Evolutionary conservation across 345 rosid species (phyloP), one percentile per base, ranked within the genome.

Genomic region (Melastoma malabathricum): DNA sequence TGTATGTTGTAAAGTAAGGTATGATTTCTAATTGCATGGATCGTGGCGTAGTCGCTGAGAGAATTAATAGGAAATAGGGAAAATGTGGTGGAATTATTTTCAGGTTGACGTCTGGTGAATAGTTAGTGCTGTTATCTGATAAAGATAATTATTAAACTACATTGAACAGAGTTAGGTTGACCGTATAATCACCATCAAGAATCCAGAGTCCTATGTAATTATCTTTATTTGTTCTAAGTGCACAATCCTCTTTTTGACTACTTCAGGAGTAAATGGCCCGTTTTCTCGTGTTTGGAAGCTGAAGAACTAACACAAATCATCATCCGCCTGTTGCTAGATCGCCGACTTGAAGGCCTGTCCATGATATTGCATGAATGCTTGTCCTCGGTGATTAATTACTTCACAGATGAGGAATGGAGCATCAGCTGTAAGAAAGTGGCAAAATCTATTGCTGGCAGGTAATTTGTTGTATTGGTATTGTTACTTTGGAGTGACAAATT

Each of bases 371-470:
- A 67, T 45, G 72, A 81, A 44, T 74, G 82, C 56, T 22, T 82
- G 68, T 52, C 43, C 44, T 81, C 84, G 39, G 64, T 71, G 64
- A 52, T 79, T 48, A 68, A 57, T 64, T 80, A 70, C 59, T 82
- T 87, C 38, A 74, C 77, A 50, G 86, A 82, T n/a, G 71, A 66
- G 56, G 89, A 87, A 65, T 92, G 98, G 98, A 66, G 16, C 49
- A 66, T 54, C 61, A 75, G 88, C 62, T 80, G 80, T 70, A 69
- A 64, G 53, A 67, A 69, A 52, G 67, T 82, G 53, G 89, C 86
- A 34, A 79, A 59, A 66, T 70, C 82, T 54, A 63, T 87, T 63
- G 80, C 93, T 66, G 56, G 61, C 64, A 84, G 96, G 98, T 86
- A 60, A 44, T 15, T 43, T 18, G 47, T 5, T 9, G 41, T 7